Evolutionary conservation across 371 early-diverging fungal genomes (phyloP), one percentile per base, ranked within the genome.

Genomic region (Mucor velutinosus): DNA sequence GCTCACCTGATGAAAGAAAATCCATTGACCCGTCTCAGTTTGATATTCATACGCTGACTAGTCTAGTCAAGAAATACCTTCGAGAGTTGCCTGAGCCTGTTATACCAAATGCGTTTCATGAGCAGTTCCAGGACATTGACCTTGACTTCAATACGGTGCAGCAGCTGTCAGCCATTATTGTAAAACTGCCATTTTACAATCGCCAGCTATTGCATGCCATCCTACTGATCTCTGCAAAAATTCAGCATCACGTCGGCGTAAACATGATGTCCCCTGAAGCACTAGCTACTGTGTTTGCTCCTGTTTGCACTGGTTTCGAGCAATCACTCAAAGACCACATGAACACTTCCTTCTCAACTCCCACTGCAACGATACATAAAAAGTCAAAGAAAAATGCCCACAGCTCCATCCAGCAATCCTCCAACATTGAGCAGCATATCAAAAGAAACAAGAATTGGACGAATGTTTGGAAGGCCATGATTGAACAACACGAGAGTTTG

Each of bases 231-330:
- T 62, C 69, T 12, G 62, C 73, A 0, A 51, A 47, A 19, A 70
- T 83, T 3, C 77, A 78, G 64, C 58, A 70, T 1, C 63, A 76
- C 43, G 71, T 62, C 4, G 32, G 69, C 1, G 15, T 58, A 11
- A 83, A 83, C 29, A 70, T 71, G 70, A 83, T 83, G 83, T 69
- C 71, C 27, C 77, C 80, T 1, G 80, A 83, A 58, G 79, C 83
- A 8, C 58, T 83, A 15, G 80, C 83, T 11, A 74, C 78, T 23
- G 79, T 83, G 0, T 68, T 83, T 39, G 83, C 83, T 7, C 83
- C 83, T 15, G 75, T 78, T 5, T 78, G 78, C 45, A 77, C 79
- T 17, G 80, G 80, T 1, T 74, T 79, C 29, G 80, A 83, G 25
- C 75, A 78, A 49, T 72, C 70, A 4, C 41, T 76, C 3, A 71